Evolutionary conservation across 345 rosid species (phyloP).

Genomic region (Euphorbia lathyris): DNA sequence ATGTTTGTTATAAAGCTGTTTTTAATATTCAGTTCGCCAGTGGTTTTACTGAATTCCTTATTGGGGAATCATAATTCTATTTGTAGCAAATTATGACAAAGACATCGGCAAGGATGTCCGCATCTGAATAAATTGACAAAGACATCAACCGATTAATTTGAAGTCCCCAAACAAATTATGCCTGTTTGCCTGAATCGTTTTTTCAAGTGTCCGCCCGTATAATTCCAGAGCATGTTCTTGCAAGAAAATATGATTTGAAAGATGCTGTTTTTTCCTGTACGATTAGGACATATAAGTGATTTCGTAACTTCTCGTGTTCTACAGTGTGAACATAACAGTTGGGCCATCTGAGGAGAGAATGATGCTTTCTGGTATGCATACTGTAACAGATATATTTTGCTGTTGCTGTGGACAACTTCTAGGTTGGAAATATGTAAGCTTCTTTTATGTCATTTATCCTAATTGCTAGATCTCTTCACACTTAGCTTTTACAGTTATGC

Average conservation of each 20-base stretch:
- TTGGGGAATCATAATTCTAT: neutral
- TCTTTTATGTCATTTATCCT: neutral
- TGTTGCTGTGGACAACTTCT: slow-evolving; percentile 48
- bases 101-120: neutral
- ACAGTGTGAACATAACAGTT: slow-evolving; percentile 35
- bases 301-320: neutral
- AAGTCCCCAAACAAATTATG: neutral
- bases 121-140: neutral
- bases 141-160: neutral
- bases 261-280: neutral
- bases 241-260: neutral
- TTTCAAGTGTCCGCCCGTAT: neutral
- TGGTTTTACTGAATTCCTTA: neutral
- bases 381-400: slow-evolving; percentile 43
- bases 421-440: slow-evolving; percentile 51
- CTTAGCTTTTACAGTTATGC: neutral
- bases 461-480: too few relatives aligned
- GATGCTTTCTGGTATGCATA: slow-evolving; percentile 47
- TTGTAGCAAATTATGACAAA: neutral
- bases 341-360: slow-evolving; percentile 38
- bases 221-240: neutral
- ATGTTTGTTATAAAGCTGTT: too few relatives aligned
- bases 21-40: neutral
- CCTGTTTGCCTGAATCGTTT: neutral
- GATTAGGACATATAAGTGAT: neutral